Evolutionary conservation across 257 asterid genomes (phyloP).

Genomic region (Linaria vulgaris): DNA sequence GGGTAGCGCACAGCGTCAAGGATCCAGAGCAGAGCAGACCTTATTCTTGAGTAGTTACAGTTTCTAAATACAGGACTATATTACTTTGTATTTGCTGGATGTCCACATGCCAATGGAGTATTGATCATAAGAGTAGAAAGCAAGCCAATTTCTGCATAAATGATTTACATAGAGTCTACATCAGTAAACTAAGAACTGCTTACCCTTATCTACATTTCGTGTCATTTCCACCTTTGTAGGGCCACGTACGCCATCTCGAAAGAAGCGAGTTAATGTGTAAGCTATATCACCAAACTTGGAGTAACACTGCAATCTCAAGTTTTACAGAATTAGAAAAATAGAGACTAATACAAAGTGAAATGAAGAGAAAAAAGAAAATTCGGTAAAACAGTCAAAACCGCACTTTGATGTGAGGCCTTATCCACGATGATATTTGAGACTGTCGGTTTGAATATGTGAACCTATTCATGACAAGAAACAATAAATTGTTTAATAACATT

Average conservation of each 20-base stretch:
- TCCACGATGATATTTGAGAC: slow-evolving; percentile 88
- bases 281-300: slow-evolving; percentile 88
- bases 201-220: slow-evolving; percentile 47
- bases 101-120: slow-evolving; percentile 6
- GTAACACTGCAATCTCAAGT: slow-evolving; percentile 64
- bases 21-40: neutral
- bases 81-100: neutral
- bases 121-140: slow-evolving; percentile 8
- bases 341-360: neutral
- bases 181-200: slow-evolving; percentile 18
- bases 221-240: slow-evolving; percentile 61
- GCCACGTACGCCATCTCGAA: slow-evolving; percentile 60
- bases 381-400: slow-evolving; percentile 37
- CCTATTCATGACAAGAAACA: slow-evolving; percentile 41
- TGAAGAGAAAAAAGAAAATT: slow-evolving; percentile 11
- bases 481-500: neutral
- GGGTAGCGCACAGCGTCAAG: neutral
- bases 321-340: slow-evolving; percentile 20
- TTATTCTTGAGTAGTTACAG: neutral
- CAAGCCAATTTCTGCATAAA: slow-evolving; percentile 13
- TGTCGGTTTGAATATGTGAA: slow-evolving; percentile 66
- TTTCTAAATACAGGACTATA: slow-evolving; percentile 7
- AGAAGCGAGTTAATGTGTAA: slow-evolving; percentile 81
- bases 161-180: slow-evolving; percentile 15
- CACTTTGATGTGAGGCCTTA: slow-evolving; percentile 87